Base-by-base conservation (phyloP, 148 eudicot genomes). In the Oxyria digyna region DNA sequence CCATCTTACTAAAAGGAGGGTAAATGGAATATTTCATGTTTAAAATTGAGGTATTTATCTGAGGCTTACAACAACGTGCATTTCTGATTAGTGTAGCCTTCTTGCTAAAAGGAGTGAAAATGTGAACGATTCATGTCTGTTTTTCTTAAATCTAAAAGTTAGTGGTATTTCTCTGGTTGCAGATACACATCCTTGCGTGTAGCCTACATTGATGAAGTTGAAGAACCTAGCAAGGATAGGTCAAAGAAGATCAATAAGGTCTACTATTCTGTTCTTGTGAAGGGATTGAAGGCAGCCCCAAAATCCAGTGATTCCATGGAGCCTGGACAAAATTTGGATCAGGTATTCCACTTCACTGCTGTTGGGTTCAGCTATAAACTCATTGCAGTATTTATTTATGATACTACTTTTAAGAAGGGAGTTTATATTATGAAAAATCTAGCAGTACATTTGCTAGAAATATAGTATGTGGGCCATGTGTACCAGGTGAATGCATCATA, bases 181-280 rank as follows among this genome's bases (percentile, higher is more conserved):
- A 92, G 98, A 73, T 88, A 94, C 76, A 96, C 99, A 68, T 90
- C 99, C 52, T 89, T 94, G 27, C 97, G 99, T 69, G 99, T 94
- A 67, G 99, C 99, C 29, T 94, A 91, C 72, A 92, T 94, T 38
- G 99, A 94, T 74, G 99, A 94, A 84, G 89, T 94, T 67, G 99
- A 94, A 80, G 95, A 85, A 57, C 78, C 88, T 29, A 81, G 78
- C 80, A 87, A 85, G 78, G 97, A 87, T 63, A 77, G 86, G 71
- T 49, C 87, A 12, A 83, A 80, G 65, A 85, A 81, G 75, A 77
- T 79, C 20, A 78, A 82, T 42, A 94, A 85, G 78, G 83, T 81
- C 35, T 94, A 91, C 78, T 94, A 88, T 72, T 94, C 99, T 77
- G 82, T 87, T 71, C 79, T 93, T 21, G 97, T 88, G 62, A 94